These are phyloP conservation scores for Leccinum pellstonianum DNA, from an alignment of 768 basidiomycete genomes.

Conservation along the genomic window DNA sequence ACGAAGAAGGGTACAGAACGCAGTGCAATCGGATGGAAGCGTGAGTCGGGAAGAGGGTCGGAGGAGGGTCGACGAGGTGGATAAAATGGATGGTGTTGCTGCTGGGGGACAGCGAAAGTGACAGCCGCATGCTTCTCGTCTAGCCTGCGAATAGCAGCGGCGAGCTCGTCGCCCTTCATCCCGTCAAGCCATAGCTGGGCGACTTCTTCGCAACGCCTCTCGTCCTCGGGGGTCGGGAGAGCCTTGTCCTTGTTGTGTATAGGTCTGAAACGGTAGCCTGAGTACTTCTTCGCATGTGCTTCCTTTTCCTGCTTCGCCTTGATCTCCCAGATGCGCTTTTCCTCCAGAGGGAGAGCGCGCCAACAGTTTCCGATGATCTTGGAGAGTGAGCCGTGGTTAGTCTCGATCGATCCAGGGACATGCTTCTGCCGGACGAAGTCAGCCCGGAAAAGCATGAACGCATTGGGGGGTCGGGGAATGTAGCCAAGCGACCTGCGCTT, in stretches of 20 bases:
- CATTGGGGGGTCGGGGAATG: conserved; percentile 31
- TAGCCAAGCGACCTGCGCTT: conserved; percentile 59
- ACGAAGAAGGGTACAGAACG: conserved; percentile 45
- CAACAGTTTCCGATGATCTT: conserved; percentile 59
- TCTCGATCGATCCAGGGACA: conserved; percentile 50
- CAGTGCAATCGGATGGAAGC: conserved; percentile 41
- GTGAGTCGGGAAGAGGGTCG: conserved; percentile 53
- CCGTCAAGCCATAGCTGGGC: conserved; percentile 64
- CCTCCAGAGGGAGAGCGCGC: conserved; percentile 66
- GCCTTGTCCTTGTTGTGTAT: conserved; percentile 39
- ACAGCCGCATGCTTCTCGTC: conserved; percentile 31
- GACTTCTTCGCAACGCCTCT: conserved; percentile 48
- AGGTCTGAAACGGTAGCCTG: conserved; percentile 55
- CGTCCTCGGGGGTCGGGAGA: conserved; percentile 24
- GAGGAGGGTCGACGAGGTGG: conserved; percentile 58
- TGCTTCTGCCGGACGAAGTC: conserved; percentile 44
- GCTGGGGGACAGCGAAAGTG: not conserved
- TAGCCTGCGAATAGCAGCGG: conserved; percentile 54
- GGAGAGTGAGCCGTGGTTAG: conserved; percentile 47
- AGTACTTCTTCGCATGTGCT: conserved; percentile 65
- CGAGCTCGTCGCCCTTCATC: conserved; percentile 69
- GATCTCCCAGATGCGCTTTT: conserved; percentile 72
- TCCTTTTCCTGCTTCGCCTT: conserved; percentile 73
- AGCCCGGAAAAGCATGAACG: conserved; percentile 38
- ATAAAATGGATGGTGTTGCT: conserved; percentile 25